Percentiles rank a stretch among this genome's conserved stretches.
Conservation (phyloP, 495 filamentous ascomycete species). For the Penicillium silybi region DNA sequence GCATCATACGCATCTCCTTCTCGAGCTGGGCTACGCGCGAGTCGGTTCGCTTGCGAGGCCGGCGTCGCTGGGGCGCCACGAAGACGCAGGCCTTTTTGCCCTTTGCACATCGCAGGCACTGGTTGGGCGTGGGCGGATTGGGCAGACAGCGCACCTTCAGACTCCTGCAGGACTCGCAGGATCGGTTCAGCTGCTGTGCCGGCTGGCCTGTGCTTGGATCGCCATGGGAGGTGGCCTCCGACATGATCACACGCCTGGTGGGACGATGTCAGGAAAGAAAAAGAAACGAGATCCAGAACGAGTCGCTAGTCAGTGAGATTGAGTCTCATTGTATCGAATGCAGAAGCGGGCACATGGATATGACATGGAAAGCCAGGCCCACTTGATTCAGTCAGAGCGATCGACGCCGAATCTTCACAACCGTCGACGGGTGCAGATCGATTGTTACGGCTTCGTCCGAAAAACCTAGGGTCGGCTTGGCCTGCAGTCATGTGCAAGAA, state of each 20-base stretch:
- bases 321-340: constrained; percentile 20
- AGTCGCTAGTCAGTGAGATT: constrained; percentile 12
- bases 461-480: neutral
- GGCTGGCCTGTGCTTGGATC: constrained; percentile 19
- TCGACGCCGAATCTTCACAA: constrained; percentile 4
- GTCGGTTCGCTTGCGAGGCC: constrained; percentile 78
- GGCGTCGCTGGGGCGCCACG: constrained; percentile 71
- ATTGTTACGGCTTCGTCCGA: constrained; percentile 3
- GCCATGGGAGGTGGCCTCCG: constrained; percentile 33
- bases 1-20: constrained; percentile 74
- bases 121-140: constrained; percentile 51
- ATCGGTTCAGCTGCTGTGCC: constrained; percentile 51
- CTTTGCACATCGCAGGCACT: constrained; percentile 79
- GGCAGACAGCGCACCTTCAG: constrained; percentile 84
- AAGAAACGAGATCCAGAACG: neutral
- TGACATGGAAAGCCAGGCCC: constrained; percentile 4
- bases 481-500: constrained; percentile 5
- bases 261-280: neutral
- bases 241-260: constrained; percentile 25
- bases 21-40: constrained; percentile 83
- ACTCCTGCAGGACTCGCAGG: constrained; percentile 80
- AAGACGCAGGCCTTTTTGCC: constrained; percentile 71
- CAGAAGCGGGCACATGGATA: constrained; percentile 1
- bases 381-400: neutral
- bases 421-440: constrained; percentile 6